These are phyloP conservation scores for Alternaria sp. DNA, from an alignment of 2,329 filamentous ascomycete species.

Conservation along the genomic window DNA sequence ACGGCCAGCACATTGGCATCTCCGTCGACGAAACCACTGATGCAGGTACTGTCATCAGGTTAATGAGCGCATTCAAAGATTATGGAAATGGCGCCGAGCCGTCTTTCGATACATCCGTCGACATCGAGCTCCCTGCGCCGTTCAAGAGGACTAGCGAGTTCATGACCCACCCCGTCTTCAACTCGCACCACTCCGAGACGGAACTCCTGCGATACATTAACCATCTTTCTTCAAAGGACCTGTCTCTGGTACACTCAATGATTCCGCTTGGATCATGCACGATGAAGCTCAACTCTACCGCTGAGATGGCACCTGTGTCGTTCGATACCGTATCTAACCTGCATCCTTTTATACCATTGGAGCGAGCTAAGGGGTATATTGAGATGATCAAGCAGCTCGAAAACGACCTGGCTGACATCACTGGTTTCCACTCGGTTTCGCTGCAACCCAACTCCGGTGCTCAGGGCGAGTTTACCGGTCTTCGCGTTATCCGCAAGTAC, in stretches of 20 bases:
- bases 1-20: conserved; percentile 70
- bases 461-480: conserved; percentile 91
- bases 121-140: conserved; percentile 55
- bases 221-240: conserved; percentile 90
- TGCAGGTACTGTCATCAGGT: conserved; percentile 63
- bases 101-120: conserved; percentile 24
- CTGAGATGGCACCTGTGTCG: conserved; percentile 89
- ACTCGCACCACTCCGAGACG: conserved; percentile 92
- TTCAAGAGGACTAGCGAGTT: conserved; percentile 78
- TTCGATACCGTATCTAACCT: conserved; percentile 78
- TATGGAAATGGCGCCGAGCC: conserved; percentile 46
- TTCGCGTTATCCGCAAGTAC: conserved; percentile 87
- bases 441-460: conserved; percentile 96
- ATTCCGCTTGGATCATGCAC: conserved; percentile 96
- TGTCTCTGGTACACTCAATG: conserved; percentile 96
- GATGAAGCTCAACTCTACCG: conserved; percentile 96
- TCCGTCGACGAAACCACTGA: conserved; percentile 80
- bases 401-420: conserved; percentile 79
- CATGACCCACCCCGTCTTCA: conserved; percentile 92
- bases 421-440: conserved; percentile 87
- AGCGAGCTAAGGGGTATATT: conserved; percentile 72
- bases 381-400: conserved; percentile 77
- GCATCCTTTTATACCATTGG: conserved; percentile 78
- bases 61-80: conserved; percentile 65
- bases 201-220: conserved; percentile 93